phyloP scores from a whole-genome alignment of 2,329 filamentous ascomycete species.

The Colletotrichum sojae region DNA sequence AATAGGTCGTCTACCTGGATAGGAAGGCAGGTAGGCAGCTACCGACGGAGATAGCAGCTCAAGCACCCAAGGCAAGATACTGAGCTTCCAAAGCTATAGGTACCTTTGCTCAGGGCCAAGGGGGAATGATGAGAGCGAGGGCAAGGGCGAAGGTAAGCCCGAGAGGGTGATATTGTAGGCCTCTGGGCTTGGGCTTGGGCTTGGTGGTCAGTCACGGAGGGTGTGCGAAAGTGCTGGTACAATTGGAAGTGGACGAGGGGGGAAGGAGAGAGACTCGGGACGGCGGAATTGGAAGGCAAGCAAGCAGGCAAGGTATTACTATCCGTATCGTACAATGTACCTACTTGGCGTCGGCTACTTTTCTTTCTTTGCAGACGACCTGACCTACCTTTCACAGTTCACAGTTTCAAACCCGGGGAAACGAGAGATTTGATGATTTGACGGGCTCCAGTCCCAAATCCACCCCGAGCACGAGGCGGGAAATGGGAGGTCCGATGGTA shows the following conservation, averaged over 20 bases:
- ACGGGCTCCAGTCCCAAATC: slow-evolving; percentile 20
- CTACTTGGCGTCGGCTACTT: slow-evolving; percentile 5
- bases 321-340: too few species aligned
- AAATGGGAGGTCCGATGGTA: neutral
- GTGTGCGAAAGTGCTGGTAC: slow-evolving; percentile 18
- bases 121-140: neutral
- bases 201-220: neutral
- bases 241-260: slow-evolving; percentile 27
- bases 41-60: too few species aligned
- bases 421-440: slow-evolving; percentile 19
- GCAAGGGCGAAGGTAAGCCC: too few species aligned
- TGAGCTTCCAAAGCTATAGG: too few species aligned
- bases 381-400: neutral
- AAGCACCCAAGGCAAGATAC: too few species aligned
- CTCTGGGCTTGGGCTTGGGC: slow-evolving; percentile 3
- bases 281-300: neutral
- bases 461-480: slow-evolving; percentile 23
- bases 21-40: too few species aligned
- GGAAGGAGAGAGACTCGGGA: neutral
- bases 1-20: too few species aligned
- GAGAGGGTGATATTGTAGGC: too few species aligned
- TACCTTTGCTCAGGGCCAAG: too few species aligned
- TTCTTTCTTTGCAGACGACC: neutral
- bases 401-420: slow-evolving; percentile 6
- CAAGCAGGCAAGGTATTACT: too few species aligned